Percentiles rank a stretch among this genome's conserved stretches.
Conservation (phyloP, 441 rosid species). For the Gossypium trilobum region DNA sequence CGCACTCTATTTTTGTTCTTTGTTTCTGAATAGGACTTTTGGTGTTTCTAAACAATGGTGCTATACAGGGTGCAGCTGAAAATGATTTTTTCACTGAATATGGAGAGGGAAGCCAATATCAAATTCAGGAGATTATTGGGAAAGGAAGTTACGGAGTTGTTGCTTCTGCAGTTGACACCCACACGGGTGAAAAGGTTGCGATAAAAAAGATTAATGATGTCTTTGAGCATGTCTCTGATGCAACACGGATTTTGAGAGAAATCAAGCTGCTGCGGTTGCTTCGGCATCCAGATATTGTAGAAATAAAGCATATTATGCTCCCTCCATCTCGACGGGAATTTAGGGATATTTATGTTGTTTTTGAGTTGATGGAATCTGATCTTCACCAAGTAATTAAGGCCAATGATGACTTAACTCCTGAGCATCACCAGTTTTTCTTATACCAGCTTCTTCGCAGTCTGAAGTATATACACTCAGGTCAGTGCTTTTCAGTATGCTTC, state of each 20-base stretch:
- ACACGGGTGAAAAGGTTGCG: conserved; percentile 82
- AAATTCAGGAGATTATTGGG: conserved; percentile 81
- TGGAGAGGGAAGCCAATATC: conserved; percentile 84
- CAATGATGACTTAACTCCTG: conserved; percentile 89
- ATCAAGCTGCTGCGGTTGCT: conserved; percentile 81
- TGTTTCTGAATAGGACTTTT: neutral
- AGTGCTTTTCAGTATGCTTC: conserved; percentile 16
- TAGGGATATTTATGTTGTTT: conserved; percentile 81
- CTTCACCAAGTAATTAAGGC: conserved; percentile 95
- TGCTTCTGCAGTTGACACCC: conserved; percentile 74
- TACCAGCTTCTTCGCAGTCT: conserved; percentile 96
- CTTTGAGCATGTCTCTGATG: conserved; percentile 96
- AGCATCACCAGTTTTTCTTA: conserved; percentile 90
- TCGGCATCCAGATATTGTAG: conserved; percentile 86
- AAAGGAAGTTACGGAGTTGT: conserved; percentile 98
- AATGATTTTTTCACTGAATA: conserved; percentile 89
- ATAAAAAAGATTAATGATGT: conserved; percentile 94
- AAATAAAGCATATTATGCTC: conserved; percentile 85
- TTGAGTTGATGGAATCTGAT: conserved; percentile 96
- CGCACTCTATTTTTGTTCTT: neutral
- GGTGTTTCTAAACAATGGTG: neutral
- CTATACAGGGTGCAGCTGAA: conserved; percentile 43
- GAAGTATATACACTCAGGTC: conserved; percentile 87
- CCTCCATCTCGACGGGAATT: conserved; percentile 94
- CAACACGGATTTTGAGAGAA: conserved; percentile 87